Evolutionary conservation across 1,139 yeast species (phyloP).

Genomic region (Saccharomyces hybrid): DNA sequence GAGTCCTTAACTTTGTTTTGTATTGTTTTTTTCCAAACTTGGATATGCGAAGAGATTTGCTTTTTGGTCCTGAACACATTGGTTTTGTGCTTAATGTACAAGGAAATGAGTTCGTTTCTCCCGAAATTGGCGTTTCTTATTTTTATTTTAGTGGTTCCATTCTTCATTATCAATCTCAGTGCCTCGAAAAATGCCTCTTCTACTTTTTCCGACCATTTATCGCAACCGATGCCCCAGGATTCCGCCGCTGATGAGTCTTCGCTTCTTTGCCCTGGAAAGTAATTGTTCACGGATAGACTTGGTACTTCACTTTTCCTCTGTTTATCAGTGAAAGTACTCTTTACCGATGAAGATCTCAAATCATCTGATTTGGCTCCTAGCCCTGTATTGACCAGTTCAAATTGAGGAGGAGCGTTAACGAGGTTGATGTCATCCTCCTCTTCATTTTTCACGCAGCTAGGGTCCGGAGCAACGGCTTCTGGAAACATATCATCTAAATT

Average conservation of each 20-base stretch:
- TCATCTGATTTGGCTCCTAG: background rate
- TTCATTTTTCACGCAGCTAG: background rate
- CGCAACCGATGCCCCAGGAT: slow-evolving; percentile 6
- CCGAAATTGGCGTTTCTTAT: slow-evolving; percentile 84
- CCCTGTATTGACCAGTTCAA: background rate
- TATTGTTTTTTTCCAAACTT: slow-evolving; percentile 44
- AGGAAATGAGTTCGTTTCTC: slow-evolving; percentile 83
- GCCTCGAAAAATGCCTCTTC: slow-evolving; percentile 87
- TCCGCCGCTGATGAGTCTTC: background rate
- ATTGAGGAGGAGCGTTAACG: background rate
- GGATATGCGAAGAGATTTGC: slow-evolving; percentile 89
- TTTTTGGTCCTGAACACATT: slow-evolving; percentile 79
- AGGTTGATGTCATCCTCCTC: background rate
- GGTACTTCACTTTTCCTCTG: background rate
- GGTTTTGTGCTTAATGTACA: slow-evolving; percentile 69
- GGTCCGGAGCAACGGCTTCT: background rate
- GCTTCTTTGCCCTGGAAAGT: background rate
- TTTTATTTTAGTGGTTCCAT: slow-evolving; percentile 79
- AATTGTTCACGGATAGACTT: background rate
- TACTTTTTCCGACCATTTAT: slow-evolving; percentile 48
- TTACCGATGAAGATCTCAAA: background rate
- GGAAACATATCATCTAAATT: background rate
- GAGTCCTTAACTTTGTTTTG: slow-evolving; percentile 20
- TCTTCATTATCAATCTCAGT: slow-evolving; percentile 71
- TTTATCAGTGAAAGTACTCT: background rate